Evolutionary conservation across 2,329 filamentous ascomycete species (phyloP), one percentile per base, ranked within the genome.

Genomic region (Tolypocladium endophyticum): DNA sequence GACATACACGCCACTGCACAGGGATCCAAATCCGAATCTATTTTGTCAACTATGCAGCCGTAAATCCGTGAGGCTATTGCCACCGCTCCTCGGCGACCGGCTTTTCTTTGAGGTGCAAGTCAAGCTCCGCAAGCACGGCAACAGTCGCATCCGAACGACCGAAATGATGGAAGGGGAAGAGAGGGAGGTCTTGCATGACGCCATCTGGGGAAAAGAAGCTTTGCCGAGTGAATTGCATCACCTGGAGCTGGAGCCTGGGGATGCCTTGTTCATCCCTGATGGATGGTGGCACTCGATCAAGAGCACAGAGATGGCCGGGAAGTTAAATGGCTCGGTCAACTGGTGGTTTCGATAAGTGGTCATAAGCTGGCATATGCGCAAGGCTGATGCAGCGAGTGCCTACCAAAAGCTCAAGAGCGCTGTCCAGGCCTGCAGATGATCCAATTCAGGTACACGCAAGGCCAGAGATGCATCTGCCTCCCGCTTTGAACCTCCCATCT

Each of bases 151-250:
- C 64, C 81, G 92, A 60, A 89, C 89, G 0, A 81, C 87, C 14
- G 92, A 96, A 70, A 97, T 97, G 92, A 97, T 97, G 92, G 79
- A 86, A 57, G 92, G 92, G 0, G 73, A 76, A 2, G 90, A 96
- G 74, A 85, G 85, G 64, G 72, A 77, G 25, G 76, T 80, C 2
- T 72, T 97, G 18, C 84, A 92, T 64, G 74, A 81, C 1, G 85
- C 81, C 3, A 80, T 96, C 3, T 97, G 93, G 94, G 75, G 72
- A 2, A 64, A 69, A 2, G 63, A 69, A 2, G 61, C 57, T 43
- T 61, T 28, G 28, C 66, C 61, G 61, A 71, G 65, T 65, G 75
- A 66, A 64, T 66, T 81, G 25, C 64, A 72, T 3, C 82, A 90
- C 68, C 83, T 81, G 1, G 70, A 74, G 5, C 69, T 97, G 18